These are phyloP conservation scores for Pichia sp. DNA, from an alignment of 1,139 yeast species.

Conservation along the genomic window DNA sequence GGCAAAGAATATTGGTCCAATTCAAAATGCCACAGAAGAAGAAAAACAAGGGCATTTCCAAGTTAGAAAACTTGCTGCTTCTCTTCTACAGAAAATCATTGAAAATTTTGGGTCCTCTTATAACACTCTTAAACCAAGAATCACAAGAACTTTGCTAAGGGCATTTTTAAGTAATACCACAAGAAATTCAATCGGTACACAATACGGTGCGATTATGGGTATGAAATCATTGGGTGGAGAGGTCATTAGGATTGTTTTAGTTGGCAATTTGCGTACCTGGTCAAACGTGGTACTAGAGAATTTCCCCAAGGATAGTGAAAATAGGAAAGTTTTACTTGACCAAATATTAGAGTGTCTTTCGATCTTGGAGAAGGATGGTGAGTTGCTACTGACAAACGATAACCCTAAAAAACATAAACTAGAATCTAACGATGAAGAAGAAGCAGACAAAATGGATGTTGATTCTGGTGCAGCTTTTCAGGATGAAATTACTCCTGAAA, in stretches of 20 bases:
- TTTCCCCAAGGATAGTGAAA: slow-evolving; percentile 29
- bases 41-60: slow-evolving; percentile 27
- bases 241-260: slow-evolving; percentile 75
- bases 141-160: slow-evolving; percentile 84
- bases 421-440: slow-evolving; percentile 13
- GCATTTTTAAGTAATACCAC: slow-evolving; percentile 69
- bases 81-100: slow-evolving; percentile 72
- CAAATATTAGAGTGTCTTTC: slow-evolving; percentile 53
- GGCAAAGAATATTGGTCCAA: slow-evolving; percentile 82
- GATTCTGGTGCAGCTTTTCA: slow-evolving; percentile 20
- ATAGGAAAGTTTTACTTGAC: slow-evolving; percentile 41
- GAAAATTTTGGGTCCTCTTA: slow-evolving; percentile 79
- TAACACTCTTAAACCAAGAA: slow-evolving; percentile 87
- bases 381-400: slow-evolving; percentile 14
- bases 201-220: slow-evolving; percentile 88
- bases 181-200: slow-evolving; percentile 64
- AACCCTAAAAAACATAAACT: slow-evolving; percentile 27
- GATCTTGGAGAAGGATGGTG: slow-evolving; percentile 38
- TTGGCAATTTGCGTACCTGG: slow-evolving; percentile 87
- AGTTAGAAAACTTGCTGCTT: slow-evolving; percentile 84
- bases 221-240: slow-evolving; percentile 81
- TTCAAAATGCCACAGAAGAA: slow-evolving; percentile 20
- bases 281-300: slow-evolving; percentile 46
- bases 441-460: slow-evolving; percentile 42
- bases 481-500: slow-evolving; percentile 39